These are phyloP conservation scores for Houttuynia cordata DNA, from an alignment of 164 flowering plant genomes.

Conservation along the genomic window DNA sequence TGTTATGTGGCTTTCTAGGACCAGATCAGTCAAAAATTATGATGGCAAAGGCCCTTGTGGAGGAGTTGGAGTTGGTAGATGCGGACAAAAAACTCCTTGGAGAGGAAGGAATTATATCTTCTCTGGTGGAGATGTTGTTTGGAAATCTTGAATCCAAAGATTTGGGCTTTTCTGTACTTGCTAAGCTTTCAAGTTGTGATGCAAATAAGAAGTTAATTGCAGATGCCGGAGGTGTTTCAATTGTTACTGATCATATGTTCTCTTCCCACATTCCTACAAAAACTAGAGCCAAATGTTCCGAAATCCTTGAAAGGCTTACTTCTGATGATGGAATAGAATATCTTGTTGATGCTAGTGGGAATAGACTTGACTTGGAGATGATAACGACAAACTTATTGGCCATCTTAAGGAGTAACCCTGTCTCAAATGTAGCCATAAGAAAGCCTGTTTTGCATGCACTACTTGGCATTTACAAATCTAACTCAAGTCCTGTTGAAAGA, in stretches of 20 bases:
- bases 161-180: constrained; percentile 32
- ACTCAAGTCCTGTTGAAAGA: constrained; percentile 30
- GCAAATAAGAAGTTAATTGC: constrained; percentile 42
- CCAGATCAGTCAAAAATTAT: constrained; percentile 31
- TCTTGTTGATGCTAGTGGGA: constrained; percentile 36
- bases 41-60: constrained; percentile 28
- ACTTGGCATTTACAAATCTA: constrained; percentile 41
- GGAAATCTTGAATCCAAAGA: constrained; percentile 35
- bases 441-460: constrained; percentile 42
- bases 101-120: constrained; percentile 47
- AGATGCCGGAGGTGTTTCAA: constrained; percentile 43
- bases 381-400: constrained; percentile 27
- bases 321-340: constrained; percentile 41
- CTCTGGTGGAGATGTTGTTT: constrained; percentile 47
- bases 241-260: constrained; percentile 27
- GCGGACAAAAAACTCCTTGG: constrained; percentile 38
- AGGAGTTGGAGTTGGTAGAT: constrained; percentile 36
- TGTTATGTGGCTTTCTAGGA: constrained; percentile 25
- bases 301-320: constrained; percentile 44
- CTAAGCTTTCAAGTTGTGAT: constrained; percentile 31
- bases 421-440: constrained; percentile 18
- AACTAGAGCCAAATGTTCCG: constrained; percentile 31
- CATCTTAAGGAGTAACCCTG: constrained; percentile 26
- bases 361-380: constrained; percentile 32
- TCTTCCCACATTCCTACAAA: constrained; percentile 23